A percentile compares a stretch with the other conserved stretches of the same genome.
Evolutionary conservation across 768 basidiomycete species (phyloP).

Genomic region (Collybia sp.): DNA sequence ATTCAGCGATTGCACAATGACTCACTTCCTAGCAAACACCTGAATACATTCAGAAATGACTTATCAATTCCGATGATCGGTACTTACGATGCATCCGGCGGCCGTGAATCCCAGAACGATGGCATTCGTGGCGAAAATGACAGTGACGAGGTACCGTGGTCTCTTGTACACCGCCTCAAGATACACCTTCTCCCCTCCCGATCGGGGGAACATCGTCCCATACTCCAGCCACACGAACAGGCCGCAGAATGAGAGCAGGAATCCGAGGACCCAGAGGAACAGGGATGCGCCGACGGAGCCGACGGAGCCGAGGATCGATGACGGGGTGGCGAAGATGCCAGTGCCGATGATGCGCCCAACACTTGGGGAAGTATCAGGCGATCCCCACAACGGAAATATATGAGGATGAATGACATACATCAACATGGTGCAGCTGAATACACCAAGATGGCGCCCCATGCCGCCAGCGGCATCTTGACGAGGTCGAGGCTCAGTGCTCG

Average conservation of each 20-base stretch:
- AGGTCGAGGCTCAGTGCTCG: too few relatives aligned
- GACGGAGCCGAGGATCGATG: conserved; percentile 53
- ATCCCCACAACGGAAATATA: neutral
- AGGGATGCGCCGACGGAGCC: conserved; percentile 40
- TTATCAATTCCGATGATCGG: neutral
- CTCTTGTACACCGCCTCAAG: conserved; percentile 48
- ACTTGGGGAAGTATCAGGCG: conserved; percentile 11
- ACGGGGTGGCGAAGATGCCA: conserved; percentile 62
- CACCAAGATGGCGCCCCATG: conserved; percentile 53
- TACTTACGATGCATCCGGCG: conserved; percentile 43
- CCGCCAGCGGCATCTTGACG: conserved; percentile 36
- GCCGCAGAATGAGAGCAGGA: conserved; percentile 52
- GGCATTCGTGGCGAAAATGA: conserved; percentile 43
- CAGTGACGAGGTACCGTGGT: conserved; percentile 42
- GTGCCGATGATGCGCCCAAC: conserved; percentile 58
- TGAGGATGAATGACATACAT: conserved; percentile 26
- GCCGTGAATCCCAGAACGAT: conserved; percentile 35
- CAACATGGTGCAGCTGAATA: conserved; percentile 52
- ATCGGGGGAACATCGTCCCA: conserved; percentile 60
- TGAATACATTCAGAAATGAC: too few relatives aligned
- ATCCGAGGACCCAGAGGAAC: conserved; percentile 52
- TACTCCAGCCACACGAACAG: conserved; percentile 62
- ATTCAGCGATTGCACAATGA: too few relatives aligned
- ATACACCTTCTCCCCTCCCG: conserved; percentile 49
- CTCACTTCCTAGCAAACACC: too few relatives aligned